phyloP scores from a whole-genome alignment of 352 stramenopile species.

The Pilasporangium apinafurcum region DNA sequence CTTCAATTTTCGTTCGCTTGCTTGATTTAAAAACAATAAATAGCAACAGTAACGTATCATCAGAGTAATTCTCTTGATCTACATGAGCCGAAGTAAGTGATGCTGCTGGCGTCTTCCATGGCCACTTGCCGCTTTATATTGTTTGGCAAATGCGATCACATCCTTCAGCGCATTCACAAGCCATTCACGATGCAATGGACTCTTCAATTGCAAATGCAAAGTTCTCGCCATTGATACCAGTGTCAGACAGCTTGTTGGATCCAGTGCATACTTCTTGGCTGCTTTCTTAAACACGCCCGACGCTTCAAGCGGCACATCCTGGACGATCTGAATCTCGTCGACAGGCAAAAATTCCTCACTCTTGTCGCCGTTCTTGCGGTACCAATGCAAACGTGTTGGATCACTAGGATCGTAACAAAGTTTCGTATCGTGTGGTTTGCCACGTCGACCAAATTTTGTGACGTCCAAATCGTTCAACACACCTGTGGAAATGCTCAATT shows the following conservation, averaged over 20 bases:
- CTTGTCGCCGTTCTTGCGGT: conserved; percentile 70
- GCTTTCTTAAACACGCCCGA: conserved; percentile 42
- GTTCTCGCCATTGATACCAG: conserved; percentile 41
- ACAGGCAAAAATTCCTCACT: conserved; percentile 52
- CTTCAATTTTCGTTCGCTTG: no score
- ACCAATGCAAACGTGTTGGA: conserved; percentile 64
- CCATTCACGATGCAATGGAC: conserved; percentile 68
- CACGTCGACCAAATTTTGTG: conserved; percentile 64
- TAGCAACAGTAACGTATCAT: no score
- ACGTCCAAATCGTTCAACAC: conserved; percentile 63
- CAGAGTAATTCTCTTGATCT: no score
- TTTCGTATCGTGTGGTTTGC: conserved; percentile 66
- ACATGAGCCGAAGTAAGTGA: no score
- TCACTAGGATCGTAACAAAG: conserved; percentile 60
- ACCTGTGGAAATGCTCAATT: conserved; percentile 48
- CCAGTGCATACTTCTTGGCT: conserved; percentile 25
- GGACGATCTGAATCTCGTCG: conserved; percentile 43
- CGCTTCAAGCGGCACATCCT: conserved; percentile 16
- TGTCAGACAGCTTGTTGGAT: conserved; percentile 42
- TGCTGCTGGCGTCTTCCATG: conserved; percentile 4
- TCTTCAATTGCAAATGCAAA: conserved; percentile 62
- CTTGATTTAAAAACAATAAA: no score
- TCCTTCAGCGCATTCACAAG: conserved; percentile 59
- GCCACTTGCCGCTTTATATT: conserved; percentile 46
- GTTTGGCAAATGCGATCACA: conserved; percentile 53